Evolutionary conservation across 164 flowering plant species (phyloP).

Genomic region (Amborella trichopoda): DNA sequence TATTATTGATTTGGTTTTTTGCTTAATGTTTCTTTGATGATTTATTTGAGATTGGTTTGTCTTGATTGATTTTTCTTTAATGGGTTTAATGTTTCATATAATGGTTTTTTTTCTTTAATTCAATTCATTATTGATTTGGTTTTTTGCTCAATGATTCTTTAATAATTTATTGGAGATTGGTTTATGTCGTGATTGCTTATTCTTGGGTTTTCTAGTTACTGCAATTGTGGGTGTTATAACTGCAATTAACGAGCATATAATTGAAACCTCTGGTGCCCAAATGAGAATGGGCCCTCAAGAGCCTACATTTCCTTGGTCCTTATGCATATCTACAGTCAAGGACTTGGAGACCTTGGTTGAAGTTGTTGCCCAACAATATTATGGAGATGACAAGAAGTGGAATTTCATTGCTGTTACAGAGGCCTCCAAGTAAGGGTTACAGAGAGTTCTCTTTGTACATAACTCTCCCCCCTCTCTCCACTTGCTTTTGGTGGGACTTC

Average conservation of each 20-base stretch:
- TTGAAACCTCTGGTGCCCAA: slow-evolving; percentile 50
- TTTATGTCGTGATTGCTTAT: no score
- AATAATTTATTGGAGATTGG: no score
- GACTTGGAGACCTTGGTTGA: slow-evolving; percentile 91
- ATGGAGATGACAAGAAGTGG: slow-evolving; percentile 90
- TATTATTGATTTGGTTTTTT: background rate
- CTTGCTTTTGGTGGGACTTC: no score
- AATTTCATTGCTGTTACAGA: slow-evolving; percentile 71
- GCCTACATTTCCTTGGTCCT: slow-evolving; percentile 55
- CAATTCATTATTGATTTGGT: background rate
- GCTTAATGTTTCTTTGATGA: background rate
- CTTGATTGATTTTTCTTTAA: no score
- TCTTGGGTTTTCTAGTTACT: slow-evolving; percentile 43
- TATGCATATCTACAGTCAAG: slow-evolving; percentile 63
- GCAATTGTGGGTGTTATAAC: slow-evolving; percentile 68
- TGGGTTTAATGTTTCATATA: no score
- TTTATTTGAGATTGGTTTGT: no score
- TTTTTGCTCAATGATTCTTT: background rate
- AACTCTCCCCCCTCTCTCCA: no score
- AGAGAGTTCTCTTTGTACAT: no score
- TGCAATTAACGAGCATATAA: slow-evolving; percentile 75
- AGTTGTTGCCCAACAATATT: slow-evolving; percentile 71
- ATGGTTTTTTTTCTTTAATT: no score
- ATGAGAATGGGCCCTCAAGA: slow-evolving; percentile 15
- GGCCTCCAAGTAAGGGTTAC: slow-evolving; percentile 83